Base-by-base conservation (phyloP, 2,329 filamentous ascomycete genomes). In the Kalmusia sp. region DNA sequence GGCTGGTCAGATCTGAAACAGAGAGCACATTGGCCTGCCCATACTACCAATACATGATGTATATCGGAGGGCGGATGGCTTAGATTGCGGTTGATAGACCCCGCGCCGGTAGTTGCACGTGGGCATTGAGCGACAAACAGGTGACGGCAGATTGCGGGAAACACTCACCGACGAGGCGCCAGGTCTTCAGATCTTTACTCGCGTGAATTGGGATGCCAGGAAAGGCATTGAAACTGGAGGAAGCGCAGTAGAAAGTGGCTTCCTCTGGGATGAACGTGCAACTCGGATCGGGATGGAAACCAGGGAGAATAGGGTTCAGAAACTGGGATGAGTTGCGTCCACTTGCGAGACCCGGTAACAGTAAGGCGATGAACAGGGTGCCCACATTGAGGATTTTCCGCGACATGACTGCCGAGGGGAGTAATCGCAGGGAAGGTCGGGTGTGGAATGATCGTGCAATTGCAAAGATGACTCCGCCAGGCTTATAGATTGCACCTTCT, bases 191-290 rank as follows among this genome's bases (percentile, higher is more conserved):
- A 59, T 84, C 81, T 48, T 74, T 77, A n/a, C 78, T 82, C 2
- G 80, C 79, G 59, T 84, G 79, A 17, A 85, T 76, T 0, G 82
- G 81, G 4, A 84, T 68, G 0, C 81, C 82, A 0, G 82, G 82
- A 57, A 83, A 84, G 0, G 76, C 72, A 48, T 80, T 78, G 58
- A 84, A 85, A 1, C 79, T 82, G 0, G 81, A 83, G 0, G 79
- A 80, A 2, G 76, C 79, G 56, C 80, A 82, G 64, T 80, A 82
- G 61, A 82, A 83, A 4, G 76, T 80, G n/a, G 76, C 73, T 28
- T 78, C 63, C 14, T 77, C 66, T 7, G 65, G 59, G 17, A 80
- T 65, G 43, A 75, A 73, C n/a, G 76, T 71, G 40, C 78, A 80
- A 4, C 73, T 77, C 0, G 80, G 81, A 59, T 83, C 80, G 0